A percentile compares a stretch with the other conserved stretches of the same genome.
Conservation (phyloP, 352 stramenopile genomes). For the Phytopythium kandeliae region DNA sequence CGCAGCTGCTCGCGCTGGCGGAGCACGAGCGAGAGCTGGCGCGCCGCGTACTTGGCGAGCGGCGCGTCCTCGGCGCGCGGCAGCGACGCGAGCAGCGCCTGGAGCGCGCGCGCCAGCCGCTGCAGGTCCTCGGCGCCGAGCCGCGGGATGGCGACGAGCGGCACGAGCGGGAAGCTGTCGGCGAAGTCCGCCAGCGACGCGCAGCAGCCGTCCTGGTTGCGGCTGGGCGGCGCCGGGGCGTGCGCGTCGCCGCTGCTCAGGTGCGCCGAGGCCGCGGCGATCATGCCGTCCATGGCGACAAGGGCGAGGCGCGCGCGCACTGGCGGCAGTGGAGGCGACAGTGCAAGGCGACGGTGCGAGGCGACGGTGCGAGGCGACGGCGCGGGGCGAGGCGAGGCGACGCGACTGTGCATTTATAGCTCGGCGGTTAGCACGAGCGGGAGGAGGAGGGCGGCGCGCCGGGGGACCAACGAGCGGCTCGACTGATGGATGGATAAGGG, state of each 20-base stretch:
- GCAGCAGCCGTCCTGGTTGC: background rate
- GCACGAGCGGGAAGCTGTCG: constrained; percentile 66
- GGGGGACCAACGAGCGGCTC: no score
- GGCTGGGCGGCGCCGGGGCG: background rate
- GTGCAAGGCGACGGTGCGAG: no score
- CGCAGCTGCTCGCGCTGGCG: constrained; percentile 43
- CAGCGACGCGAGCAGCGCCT: constrained; percentile 33
- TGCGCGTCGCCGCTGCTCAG: background rate
- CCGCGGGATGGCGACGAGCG: constrained; percentile 45
- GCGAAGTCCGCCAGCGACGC: constrained; percentile 31
- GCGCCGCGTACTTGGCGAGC: constrained; percentile 49
- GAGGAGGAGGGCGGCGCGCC: no score
- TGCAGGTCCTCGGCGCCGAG: constrained; percentile 32
- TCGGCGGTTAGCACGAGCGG: no score
- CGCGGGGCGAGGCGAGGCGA: no score
- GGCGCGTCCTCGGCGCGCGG: constrained; percentile 32
- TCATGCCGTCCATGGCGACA: constrained; percentile 5
- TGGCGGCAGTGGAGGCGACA: no score
- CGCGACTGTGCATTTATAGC: no score
- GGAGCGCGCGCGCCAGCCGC: constrained; percentile 32
- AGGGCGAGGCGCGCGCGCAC: background rate
- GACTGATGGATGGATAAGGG: no score
- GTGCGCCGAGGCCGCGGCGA: constrained; percentile 3
- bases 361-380: no score
- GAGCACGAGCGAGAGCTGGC: constrained; percentile 49